phyloP scores from a whole-genome alignment of 371 early-diverging fungal genomes.

The Mucor ambiguus region DNA sequence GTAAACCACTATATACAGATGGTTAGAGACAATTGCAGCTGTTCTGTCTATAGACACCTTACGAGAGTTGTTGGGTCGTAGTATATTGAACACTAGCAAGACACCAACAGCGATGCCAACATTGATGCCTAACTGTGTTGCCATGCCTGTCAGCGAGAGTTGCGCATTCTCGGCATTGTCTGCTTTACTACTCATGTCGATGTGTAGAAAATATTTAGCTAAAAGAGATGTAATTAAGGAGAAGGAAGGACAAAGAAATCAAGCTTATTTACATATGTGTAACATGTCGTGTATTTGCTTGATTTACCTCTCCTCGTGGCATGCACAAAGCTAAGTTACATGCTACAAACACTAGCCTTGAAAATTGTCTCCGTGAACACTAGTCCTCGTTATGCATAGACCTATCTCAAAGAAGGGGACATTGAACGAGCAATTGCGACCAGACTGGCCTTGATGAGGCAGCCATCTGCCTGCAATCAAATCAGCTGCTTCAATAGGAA shows the following conservation, averaged over 20 bases:
- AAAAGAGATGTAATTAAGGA: background rate
- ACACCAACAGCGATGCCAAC: constrained; percentile 49
- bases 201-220: background rate
- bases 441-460: background rate
- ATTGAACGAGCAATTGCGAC: background rate
- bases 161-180: constrained; percentile 18
- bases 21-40: background rate
- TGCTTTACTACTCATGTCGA: background rate
- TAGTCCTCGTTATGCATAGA: background rate
- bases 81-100: constrained; percentile 41
- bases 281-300: background rate
- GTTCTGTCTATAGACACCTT: constrained; percentile 13
- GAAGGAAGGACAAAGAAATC: constrained; percentile 3
- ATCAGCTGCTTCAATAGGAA: background rate
- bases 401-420: no score
- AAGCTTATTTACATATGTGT: background rate
- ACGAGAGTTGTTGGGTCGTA: constrained; percentile 58
- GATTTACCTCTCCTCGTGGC: background rate
- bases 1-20: constrained; percentile 33
- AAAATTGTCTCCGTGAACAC: background rate
- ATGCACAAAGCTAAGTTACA: background rate
- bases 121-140: constrained; percentile 53
- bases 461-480: background rate
- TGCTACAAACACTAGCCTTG: background rate
- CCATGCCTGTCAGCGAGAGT: constrained; percentile 43